These are phyloP conservation scores for Candida nonsorbophila DNA, from an alignment of 805 yeast species.

Conservation along the genomic window DNA sequence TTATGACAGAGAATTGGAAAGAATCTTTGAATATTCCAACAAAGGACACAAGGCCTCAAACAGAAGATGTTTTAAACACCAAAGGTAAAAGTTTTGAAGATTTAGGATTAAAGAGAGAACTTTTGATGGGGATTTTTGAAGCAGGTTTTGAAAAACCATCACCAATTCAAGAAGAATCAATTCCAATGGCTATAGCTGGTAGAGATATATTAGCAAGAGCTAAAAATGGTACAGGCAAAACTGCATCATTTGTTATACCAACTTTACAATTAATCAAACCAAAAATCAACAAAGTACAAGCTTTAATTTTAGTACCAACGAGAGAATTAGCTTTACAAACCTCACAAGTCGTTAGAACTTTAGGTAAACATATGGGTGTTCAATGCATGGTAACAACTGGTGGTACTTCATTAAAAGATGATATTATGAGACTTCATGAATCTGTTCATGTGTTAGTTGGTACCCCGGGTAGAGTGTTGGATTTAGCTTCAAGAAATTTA, in stretches of 20 bases:
- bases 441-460: conserved; percentile 94
- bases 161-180: conserved; percentile 95
- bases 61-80: conserved; percentile 90
- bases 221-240: conserved; percentile 97
- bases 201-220: conserved; percentile 97
- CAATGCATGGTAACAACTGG: conserved; percentile 98
- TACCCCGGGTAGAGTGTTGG: conserved; percentile 96
- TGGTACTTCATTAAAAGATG: conserved; percentile 92
- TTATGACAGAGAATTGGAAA: conserved; percentile 56
- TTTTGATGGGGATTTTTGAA: conserved; percentile 96
- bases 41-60: conserved; percentile 91
- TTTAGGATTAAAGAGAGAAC: conserved; percentile 84
- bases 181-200: conserved; percentile 92
- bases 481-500: conserved; percentile 80
- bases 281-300: conserved; percentile 78
- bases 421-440: conserved; percentile 86
- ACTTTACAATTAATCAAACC: conserved; percentile 86
- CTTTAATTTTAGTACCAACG: conserved; percentile 91
- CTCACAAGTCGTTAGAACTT: conserved; percentile 92
- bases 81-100: conserved; percentile 91
- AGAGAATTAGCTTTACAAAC: conserved; percentile 97
- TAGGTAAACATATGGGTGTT: conserved; percentile 88
- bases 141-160: conserved; percentile 98
- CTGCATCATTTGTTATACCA: conserved; percentile 96
- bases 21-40: conserved; percentile 64